phyloP scores from a whole-genome alignment of 768 basidiomycete species.

The Russula virescens region DNA sequence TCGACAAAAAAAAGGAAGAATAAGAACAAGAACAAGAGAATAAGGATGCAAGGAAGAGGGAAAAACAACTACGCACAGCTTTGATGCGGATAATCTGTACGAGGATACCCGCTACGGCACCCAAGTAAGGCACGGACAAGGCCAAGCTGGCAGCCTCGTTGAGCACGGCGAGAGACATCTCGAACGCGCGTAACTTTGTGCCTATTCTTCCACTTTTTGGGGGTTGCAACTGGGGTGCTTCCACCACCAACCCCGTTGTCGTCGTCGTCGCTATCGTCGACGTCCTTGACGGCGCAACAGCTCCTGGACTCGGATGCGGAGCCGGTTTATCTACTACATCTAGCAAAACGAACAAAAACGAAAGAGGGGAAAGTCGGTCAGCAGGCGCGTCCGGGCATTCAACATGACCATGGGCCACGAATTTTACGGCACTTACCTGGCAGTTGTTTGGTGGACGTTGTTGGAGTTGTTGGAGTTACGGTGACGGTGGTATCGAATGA shows the following conservation, averaged over 20 bases:
- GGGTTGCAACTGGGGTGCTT: background rate
- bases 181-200: background rate
- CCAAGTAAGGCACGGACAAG: constrained; percentile 11
- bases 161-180: constrained; percentile 8
- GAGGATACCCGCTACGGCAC: constrained; percentile 4
- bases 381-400: no score
- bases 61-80: background rate
- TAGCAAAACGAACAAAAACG: no score
- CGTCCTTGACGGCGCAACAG: no score
- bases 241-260: no score
- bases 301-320: background rate
- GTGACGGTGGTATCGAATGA: background rate
- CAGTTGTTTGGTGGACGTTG: background rate
- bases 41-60: background rate
- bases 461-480: no score
- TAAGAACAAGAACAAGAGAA: background rate
- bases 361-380: no score
- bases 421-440: background rate
- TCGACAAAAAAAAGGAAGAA: background rate
- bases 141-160: constrained; percentile 10
- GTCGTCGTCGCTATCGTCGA: no score
- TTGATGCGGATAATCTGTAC: constrained; percentile 16
- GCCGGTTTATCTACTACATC: background rate
- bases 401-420: no score
- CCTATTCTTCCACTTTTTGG: background rate